A percentile compares a stretch with the other conserved stretches of the same genome.
These are phyloP conservation scores for Leishmania tropica DNA, from an alignment of 208 protist species.

Conservation along the genomic window DNA sequence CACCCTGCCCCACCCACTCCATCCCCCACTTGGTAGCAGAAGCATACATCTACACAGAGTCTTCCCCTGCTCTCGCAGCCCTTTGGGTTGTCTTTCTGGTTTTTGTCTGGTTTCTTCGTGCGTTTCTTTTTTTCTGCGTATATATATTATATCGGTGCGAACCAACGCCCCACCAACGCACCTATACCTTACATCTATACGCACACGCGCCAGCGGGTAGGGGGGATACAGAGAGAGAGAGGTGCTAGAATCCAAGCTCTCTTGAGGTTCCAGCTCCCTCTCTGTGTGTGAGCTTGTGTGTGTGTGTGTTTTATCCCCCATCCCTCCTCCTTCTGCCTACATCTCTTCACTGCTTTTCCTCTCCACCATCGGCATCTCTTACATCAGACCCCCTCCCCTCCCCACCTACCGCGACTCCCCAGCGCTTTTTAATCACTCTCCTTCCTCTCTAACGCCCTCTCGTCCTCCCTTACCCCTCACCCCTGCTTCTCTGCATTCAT, in stretches of 20 bases:
- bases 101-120: neutral
- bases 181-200: neutral
- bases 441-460: slow-evolving; percentile 9
- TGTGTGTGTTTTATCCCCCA: slow-evolving; percentile 10
- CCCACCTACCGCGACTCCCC: too few relatives aligned
- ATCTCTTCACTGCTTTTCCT: neutral
- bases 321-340: slow-evolving; percentile 3
- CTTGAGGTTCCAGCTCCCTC: neutral
- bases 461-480: neutral
- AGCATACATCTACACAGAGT: neutral
- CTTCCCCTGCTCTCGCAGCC: neutral
- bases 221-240: neutral
- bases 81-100: neutral
- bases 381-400: neutral
- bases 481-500: neutral
- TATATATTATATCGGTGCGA: neutral
- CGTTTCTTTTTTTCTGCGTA: neutral
- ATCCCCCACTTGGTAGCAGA: neutral
- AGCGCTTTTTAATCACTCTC: neutral
- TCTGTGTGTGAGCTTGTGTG: neutral
- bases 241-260: neutral
- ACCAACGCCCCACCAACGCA: neutral
- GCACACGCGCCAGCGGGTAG: neutral
- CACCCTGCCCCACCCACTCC: neutral
- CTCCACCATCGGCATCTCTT: neutral